These are phyloP conservation scores for Colletotrichum euphorbiae DNA, from an alignment of 2,329 filamentous ascomycete species.

Conservation along the genomic window DNA sequence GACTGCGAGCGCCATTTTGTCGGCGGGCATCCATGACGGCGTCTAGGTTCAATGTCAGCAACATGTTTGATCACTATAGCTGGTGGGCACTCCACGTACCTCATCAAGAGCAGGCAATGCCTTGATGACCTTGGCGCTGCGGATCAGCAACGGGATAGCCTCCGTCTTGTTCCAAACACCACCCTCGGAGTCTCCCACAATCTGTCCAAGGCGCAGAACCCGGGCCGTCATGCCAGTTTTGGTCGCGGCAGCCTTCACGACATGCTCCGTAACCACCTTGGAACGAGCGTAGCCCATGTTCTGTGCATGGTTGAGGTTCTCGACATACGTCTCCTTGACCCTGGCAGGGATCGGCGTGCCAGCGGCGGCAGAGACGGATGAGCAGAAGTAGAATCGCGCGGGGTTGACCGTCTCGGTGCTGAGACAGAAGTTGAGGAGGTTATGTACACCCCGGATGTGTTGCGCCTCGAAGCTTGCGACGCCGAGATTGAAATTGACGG, in stretches of 20 bases:
- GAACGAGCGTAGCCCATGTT: conserved; percentile 64
- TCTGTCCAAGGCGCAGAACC: conserved; percentile 57
- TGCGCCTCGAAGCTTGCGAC: conserved; percentile 60
- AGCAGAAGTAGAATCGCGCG: conserved; percentile 57
- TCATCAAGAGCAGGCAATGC: conserved; percentile 59
- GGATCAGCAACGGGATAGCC: conserved; percentile 62
- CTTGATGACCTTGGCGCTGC: conserved; percentile 57
- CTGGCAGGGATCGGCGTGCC: conserved; percentile 51
- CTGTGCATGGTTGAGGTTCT: conserved; percentile 54
- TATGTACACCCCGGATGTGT: conserved; percentile 58
- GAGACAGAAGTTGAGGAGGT: conserved; percentile 57
- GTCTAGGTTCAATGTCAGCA: conserved; percentile 39
- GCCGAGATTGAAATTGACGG: conserved; percentile 66
- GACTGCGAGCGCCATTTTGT: conserved; percentile 49
- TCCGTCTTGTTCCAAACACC: conserved; percentile 63
- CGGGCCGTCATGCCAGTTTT: conserved; percentile 48
- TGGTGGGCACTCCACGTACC: background rate
- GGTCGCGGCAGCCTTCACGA: conserved; percentile 49
- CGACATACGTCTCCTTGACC: conserved; percentile 52
- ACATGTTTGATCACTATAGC: background rate
- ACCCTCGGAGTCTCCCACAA: conserved; percentile 58
- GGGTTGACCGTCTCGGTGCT: conserved; percentile 47
- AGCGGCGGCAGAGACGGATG: conserved; percentile 56
- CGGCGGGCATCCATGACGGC: conserved; percentile 54
- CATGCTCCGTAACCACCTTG: conserved; percentile 61